Percentiles rank a stretch among this genome's conserved stretches.
Evolutionary conservation across 1,284 basidiomycete species (phyloP).

Genomic region (Ceratobasidium theobromae): DNA sequence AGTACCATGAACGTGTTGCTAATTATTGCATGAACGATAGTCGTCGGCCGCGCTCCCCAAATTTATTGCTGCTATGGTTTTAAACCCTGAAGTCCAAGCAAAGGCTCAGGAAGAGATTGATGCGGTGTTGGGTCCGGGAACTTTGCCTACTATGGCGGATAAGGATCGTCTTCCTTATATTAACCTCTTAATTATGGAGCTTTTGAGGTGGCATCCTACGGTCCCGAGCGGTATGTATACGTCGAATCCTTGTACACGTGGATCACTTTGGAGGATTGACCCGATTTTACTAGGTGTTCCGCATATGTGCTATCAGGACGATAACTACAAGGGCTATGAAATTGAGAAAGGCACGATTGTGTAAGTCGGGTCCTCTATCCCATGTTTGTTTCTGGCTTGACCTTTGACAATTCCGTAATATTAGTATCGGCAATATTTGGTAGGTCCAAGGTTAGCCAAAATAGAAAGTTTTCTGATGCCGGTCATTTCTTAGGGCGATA

Average conservation of each 20-base stretch:
- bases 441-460: background rate
- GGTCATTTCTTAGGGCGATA: background rate
- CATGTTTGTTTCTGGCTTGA: background rate
- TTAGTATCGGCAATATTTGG: conserved; percentile 26
- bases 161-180: conserved; percentile 44
- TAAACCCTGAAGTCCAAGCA: conserved; percentile 44
- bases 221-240: conserved; percentile 12
- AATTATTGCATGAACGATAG: background rate
- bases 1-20: background rate
- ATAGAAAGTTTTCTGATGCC: background rate
- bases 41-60: background rate
- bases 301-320: conserved; percentile 9
- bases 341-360: conserved; percentile 3
- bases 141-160: conserved; percentile 45
- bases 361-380: background rate
- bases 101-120: conserved; percentile 47
- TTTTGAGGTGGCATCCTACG: conserved; percentile 11
- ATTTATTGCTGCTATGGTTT: conserved; percentile 41
- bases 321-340: conserved; percentile 2
- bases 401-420: background rate
- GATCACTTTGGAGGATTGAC: background rate
- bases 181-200: conserved; percentile 7
- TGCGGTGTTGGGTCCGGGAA: conserved; percentile 42
- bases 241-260: background rate
- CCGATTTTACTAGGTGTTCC: conserved; percentile 8